Percentiles rank a stretch among this genome's conserved stretches.
phyloP scores from a whole-genome alignment of 768 basidiomycete species.

The Roridomyces roridus region DNA sequence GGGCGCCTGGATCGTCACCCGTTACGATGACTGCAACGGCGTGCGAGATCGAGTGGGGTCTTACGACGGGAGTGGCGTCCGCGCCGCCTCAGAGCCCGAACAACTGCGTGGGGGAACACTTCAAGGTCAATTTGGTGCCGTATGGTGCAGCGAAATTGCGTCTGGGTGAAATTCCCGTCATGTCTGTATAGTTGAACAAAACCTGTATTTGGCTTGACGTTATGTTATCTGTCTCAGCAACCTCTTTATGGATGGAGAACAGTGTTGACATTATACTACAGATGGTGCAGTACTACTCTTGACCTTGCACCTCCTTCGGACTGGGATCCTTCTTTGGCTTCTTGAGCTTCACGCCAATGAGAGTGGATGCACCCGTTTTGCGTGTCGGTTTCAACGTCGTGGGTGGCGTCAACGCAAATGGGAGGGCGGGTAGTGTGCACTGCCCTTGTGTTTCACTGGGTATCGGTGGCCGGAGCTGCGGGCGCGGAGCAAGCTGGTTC shows the following conservation, averaged over 20 bases:
- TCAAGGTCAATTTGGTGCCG: conserved; percentile 44
- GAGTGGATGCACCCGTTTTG: conserved; percentile 28
- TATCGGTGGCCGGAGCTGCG: neutral
- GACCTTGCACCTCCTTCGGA: neutral
- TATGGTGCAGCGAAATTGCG: conserved; percentile 47
- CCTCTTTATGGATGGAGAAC: conserved; percentile 17
- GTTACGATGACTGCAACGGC: conserved; percentile 45
- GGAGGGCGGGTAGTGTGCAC: conserved; percentile 17
- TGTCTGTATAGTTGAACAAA: conserved; percentile 20
- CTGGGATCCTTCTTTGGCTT: conserved; percentile 38
- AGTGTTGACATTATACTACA: conserved; percentile 4
- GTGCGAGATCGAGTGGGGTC: conserved; percentile 45
- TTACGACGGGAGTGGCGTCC: conserved; percentile 39
- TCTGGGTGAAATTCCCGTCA: conserved; percentile 47
- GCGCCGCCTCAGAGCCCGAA: conserved; percentile 43
- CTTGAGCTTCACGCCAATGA: conserved; percentile 49
- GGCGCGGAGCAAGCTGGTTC: neutral
- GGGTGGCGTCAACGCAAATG: conserved; percentile 24
- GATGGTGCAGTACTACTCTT: neutral
- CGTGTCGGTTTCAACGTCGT: conserved; percentile 7
- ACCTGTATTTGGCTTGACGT: too few relatives aligned
- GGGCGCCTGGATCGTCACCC: conserved; percentile 46
- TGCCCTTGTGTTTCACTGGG: conserved; percentile 18
- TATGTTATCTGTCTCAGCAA: too few relatives aligned
- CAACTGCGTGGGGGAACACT: conserved; percentile 35